Percentiles rank a stretch among this genome's conserved stretches.
Conservation (phyloP, 495 filamentous ascomycete species). For the Pseudotulostoma volvatum region DNA sequence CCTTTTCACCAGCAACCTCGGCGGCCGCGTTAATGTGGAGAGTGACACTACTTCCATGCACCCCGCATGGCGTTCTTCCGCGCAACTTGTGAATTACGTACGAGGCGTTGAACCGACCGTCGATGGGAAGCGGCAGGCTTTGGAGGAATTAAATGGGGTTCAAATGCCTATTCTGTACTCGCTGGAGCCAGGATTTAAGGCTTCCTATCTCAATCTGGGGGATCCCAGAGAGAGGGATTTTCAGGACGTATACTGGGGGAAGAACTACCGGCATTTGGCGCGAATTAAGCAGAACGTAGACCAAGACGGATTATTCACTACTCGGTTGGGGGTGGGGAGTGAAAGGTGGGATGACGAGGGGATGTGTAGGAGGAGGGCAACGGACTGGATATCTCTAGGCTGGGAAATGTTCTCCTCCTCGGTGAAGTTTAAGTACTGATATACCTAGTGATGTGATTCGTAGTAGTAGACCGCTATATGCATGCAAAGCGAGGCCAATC, state of each 20-base stretch:
- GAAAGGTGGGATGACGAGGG: conserved; percentile 6
- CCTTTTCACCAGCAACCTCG: conserved; percentile 18
- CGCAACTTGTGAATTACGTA: conserved; percentile 1
- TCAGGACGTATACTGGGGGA: conserved; percentile 34
- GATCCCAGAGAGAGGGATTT: conserved; percentile 30
- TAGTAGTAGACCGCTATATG: too few species aligned
- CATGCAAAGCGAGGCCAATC: too few species aligned
- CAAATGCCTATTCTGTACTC: conserved; percentile 8
- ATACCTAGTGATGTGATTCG: too few species aligned
- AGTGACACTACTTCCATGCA: conserved; percentile 1
- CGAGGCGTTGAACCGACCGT: too few species aligned
- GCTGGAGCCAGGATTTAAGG: conserved; percentile 21
- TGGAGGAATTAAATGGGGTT: too few species aligned
- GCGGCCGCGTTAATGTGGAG: conserved; percentile 7
- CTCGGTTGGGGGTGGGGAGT: conserved; percentile 6
- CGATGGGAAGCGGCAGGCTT: too few species aligned
- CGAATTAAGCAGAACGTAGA: conserved; percentile 25
- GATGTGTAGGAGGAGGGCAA: too few species aligned
- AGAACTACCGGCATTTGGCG: conserved; percentile 28
- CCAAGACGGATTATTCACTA: conserved; percentile 3
- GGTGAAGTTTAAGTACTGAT: too few species aligned
- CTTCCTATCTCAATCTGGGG: conserved; percentile 35
- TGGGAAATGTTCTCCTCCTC: too few species aligned
- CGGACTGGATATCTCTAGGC: too few species aligned
- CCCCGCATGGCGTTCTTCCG: conserved; percentile 6